Conservation (phyloP, 495 filamentous ascomycete genomes). For the Xylaria telfairii region DNA sequence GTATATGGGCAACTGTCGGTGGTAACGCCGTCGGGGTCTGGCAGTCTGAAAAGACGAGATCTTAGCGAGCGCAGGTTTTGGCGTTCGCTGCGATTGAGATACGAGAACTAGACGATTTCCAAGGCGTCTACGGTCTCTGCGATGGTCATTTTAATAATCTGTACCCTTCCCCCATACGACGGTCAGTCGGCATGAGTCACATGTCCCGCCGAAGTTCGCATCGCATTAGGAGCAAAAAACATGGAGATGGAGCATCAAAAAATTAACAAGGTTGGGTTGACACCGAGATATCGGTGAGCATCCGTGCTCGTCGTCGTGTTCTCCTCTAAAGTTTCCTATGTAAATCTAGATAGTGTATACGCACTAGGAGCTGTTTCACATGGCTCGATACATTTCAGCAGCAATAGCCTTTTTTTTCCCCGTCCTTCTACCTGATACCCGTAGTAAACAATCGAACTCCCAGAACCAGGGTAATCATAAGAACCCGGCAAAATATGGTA, state of each 20-base stretch:
- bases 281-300: neutral
- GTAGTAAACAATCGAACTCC: neutral
- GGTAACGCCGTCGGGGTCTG: too few species aligned
- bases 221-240: neutral
- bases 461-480: neutral
- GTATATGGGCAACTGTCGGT: too few species aligned
- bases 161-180: neutral
- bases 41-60: too few species aligned
- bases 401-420: neutral
- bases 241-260: neutral
- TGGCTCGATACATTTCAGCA: neutral
- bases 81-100: neutral
- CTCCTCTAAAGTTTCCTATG: too few species aligned
- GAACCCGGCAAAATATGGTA: neutral
- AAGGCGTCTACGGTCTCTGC: neutral
- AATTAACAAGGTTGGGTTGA: neutral
- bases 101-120: neutral
- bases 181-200: constrained; percentile 13
- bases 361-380: neutral
- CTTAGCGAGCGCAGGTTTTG: neutral
- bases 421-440: neutral
- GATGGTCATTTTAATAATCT: neutral
- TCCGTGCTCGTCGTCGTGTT: neutral
- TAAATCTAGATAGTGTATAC: neutral
- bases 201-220: neutral